phyloP scores from a whole-genome alignment of 73 alveolate genomes.

The Diophrys appendiculata region DNA sequence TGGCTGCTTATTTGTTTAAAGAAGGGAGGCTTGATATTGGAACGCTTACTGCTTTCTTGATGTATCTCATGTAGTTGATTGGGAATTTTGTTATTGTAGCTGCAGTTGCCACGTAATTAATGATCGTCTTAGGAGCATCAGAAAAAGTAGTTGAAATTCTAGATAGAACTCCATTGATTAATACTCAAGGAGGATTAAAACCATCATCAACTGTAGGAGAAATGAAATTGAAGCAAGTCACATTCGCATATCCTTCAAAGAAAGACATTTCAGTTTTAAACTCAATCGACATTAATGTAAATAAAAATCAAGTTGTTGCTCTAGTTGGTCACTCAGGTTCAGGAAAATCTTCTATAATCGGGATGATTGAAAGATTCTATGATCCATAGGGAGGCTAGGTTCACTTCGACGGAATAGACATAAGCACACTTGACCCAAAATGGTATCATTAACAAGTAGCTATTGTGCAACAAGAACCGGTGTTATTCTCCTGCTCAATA shows the following conservation, averaged over 20 bases:
- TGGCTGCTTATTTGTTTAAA: background rate
- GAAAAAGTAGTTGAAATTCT: background rate
- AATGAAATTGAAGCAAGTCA: constrained; percentile 41
- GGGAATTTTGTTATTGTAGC: background rate
- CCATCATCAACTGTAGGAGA: constrained; percentile 28
- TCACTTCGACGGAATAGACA: constrained; percentile 51
- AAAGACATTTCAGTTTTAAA: constrained; percentile 40
- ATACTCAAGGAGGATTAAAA: background rate
- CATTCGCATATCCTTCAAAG: constrained; percentile 50
- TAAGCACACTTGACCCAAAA: constrained; percentile 44
- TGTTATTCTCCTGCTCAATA: constrained; percentile 41
- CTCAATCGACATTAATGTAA: constrained; percentile 25
- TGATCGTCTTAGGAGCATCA: constrained; percentile 1
- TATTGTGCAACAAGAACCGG: constrained; percentile 43
- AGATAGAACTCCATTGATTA: background rate
- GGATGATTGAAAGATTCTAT: constrained; percentile 66
- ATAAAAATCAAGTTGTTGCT: constrained; percentile 36
- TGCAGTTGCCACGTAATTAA: background rate
- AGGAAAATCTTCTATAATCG: constrained; percentile 67
- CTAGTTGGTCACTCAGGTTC: constrained; percentile 61
- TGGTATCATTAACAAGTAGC: constrained; percentile 52
- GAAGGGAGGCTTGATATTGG: constrained; percentile 7
- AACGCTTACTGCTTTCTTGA: constrained; percentile 6
- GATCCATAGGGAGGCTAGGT: constrained; percentile 62
- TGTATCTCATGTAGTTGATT: constrained; percentile 13